These are phyloP conservation scores for Hylodesmum podocarpum DNA, from an alignment of 306 rosid species.

Conservation along the genomic window DNA sequence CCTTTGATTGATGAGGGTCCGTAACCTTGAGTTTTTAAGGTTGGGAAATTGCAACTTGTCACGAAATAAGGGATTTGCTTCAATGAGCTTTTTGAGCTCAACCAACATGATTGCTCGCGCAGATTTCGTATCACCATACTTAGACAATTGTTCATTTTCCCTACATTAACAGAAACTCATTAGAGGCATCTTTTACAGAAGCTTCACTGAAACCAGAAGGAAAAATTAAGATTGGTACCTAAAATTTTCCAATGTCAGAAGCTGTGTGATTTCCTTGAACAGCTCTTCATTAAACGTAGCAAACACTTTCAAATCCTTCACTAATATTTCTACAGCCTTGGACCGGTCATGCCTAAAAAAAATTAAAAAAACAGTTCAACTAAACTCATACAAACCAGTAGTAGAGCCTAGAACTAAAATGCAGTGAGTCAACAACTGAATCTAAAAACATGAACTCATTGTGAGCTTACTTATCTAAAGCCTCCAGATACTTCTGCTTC, in stretches of 20 bases:
- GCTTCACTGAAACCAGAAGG: background rate
- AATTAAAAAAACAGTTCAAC: constrained; percentile 25
- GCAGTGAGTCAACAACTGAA: background rate
- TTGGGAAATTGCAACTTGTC: constrained; percentile 96
- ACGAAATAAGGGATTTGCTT: constrained; percentile 94
- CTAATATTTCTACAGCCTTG: constrained; percentile 92
- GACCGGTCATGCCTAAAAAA: constrained; percentile 83
- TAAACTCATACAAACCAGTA: background rate
- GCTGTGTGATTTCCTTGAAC: constrained; percentile 99
- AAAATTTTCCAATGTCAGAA: constrained; percentile 91
- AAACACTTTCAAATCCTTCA: constrained; percentile 95
- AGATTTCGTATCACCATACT: constrained; percentile 96
- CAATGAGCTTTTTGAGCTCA: constrained; percentile 96
- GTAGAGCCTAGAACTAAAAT: constrained; percentile 6
- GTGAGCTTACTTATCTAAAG: constrained; percentile 87
- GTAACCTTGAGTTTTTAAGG: constrained; percentile 89
- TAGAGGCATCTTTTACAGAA: background rate
- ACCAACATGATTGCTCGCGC: constrained; percentile 97
- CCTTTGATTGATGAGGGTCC: constrained; percentile 99
- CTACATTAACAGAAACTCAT: constrained; percentile 41
- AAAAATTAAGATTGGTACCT: constrained; percentile 51
- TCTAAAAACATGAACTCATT: constrained; percentile 24
- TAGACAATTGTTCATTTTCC: constrained; percentile 95
- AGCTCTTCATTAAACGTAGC: constrained; percentile 94
- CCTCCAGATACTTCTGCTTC: constrained; percentile 97